phyloP scores from a whole-genome alignment of 2,329 filamentous ascomycete species.

The Epichloe festucae region DNA sequence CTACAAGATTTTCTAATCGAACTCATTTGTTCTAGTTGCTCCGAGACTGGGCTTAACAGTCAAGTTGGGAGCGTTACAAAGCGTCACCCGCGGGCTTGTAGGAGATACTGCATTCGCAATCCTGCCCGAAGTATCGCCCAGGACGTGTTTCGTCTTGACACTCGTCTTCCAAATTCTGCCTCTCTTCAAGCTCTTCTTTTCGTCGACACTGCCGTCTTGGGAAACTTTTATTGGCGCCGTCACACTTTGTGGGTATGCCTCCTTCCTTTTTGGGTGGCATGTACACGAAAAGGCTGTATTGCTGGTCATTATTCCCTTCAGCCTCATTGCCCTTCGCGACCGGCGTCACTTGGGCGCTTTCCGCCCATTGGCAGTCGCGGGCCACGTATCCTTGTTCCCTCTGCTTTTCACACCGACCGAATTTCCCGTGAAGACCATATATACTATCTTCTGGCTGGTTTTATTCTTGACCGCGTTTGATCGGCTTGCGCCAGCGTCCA shows the following conservation, averaged over 20 bases:
- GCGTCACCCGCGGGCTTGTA: constrained; percentile 83
- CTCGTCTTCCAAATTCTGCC: constrained; percentile 70
- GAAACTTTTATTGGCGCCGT: constrained; percentile 80
- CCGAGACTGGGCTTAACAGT: constrained; percentile 66
- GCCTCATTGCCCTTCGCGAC: constrained; percentile 78
- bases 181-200: constrained; percentile 63
- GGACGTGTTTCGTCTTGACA: constrained; percentile 70
- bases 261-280: constrained; percentile 96
- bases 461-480: constrained; percentile 80
- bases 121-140: constrained; percentile 71
- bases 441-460: constrained; percentile 85
- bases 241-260: constrained; percentile 88
- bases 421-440: constrained; percentile 86
- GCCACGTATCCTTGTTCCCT: constrained; percentile 90
- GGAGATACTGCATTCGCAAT: constrained; percentile 92
- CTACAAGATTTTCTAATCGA: not conserved
- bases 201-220: constrained; percentile 55
- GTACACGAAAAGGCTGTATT: constrained; percentile 97
- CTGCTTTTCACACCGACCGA: constrained; percentile 84
- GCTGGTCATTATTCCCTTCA: constrained; percentile 89
- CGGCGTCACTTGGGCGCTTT: constrained; percentile 86
- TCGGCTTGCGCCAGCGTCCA: constrained; percentile 70
- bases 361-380: constrained; percentile 78
- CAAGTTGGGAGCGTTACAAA: constrained; percentile 63
- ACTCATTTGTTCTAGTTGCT: constrained; percentile 44